Evolutionary conservation across 345 rosid genomes (phyloP).

Genomic region (Salix udensis): DNA sequence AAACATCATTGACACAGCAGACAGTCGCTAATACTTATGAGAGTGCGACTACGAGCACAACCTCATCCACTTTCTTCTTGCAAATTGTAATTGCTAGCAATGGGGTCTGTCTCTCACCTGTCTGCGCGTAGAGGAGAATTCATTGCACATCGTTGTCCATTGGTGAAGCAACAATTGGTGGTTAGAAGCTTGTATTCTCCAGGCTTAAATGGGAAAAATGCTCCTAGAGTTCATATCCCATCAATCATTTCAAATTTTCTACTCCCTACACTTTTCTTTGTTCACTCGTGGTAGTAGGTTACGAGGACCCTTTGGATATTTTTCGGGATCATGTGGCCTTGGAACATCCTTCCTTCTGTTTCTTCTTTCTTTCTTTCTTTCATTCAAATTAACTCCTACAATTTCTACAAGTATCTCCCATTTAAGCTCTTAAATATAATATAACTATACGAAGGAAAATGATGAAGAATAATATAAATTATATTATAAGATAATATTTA

Average conservation of each 20-base stretch:
- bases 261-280: background rate
- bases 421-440: background rate
- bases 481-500: no score
- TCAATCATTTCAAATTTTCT: conserved; percentile 23
- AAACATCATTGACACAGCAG: background rate
- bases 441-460: no score
- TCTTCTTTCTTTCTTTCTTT: background rate
- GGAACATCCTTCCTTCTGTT: background rate
- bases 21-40: conserved; percentile 1
- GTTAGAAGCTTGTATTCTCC: conserved; percentile 13
- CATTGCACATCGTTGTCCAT: conserved; percentile 27
- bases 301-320: background rate
- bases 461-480: no score
- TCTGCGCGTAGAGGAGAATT: conserved; percentile 21
- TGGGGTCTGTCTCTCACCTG: conserved; percentile 28
- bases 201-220: conserved; percentile 1
- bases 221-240: conserved; percentile 16
- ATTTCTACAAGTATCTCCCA: background rate
- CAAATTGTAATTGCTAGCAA: background rate
- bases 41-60: background rate
- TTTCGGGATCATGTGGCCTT: conserved; percentile 3
- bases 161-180: conserved; percentile 8
- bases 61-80: conserved; percentile 7
- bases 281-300: background rate
- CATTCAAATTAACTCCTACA: background rate